Base-by-base conservation (phyloP, 495 filamentous ascomycete genomes). In the Annulohypoxylon moriforme region DNA sequence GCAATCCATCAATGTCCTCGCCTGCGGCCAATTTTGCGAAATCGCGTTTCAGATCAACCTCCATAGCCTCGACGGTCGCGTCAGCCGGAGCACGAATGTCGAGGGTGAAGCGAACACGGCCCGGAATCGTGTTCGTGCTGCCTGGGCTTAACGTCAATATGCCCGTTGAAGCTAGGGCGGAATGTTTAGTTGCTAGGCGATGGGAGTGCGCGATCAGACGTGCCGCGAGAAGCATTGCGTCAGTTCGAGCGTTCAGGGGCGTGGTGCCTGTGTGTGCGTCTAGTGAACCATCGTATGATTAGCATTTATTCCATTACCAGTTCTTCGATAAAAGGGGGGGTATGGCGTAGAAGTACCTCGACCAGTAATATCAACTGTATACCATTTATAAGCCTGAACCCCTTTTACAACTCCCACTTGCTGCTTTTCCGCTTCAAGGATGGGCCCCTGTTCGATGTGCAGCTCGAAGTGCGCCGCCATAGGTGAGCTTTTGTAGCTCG, bases 401-500 rank as follows among this genome's bases (percentile, higher is more conserved):
- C 90, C 92, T 22, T 85, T 85, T 20, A 94, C 92, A 5, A 93
- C 85, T 7, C 91, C 92, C 24, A 94, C 86, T 38, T 88, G 89
- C 69, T 89, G 84, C 18, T 82, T 78, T 22, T 86, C 83, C 1
- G 82, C 79, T 58, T 93, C 86, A 2, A 95, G 84, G 42, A 90
- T 87, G 14, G 91, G 91, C 0, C 91, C 92, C 79, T 95, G 92
- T 74, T 95, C 92, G 60, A 95, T 94, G 72, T 94, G 92, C 3
- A 94, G 81, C 75, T 96, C 92, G 77, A 94, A 94, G 76, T 94
- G 92, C 1, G 92, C 92, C 16, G 87, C 93, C 81, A 94, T 89
- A 0, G 91, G 91, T 11, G 86, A 89, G 50, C 84, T 78, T 66
- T 85, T 81, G 75, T 90, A 84, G 50, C 84, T 88, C 14, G 87